phyloP scores from a whole-genome alignment of 1,139 yeast species.

The Hansenula sp. region DNA sequence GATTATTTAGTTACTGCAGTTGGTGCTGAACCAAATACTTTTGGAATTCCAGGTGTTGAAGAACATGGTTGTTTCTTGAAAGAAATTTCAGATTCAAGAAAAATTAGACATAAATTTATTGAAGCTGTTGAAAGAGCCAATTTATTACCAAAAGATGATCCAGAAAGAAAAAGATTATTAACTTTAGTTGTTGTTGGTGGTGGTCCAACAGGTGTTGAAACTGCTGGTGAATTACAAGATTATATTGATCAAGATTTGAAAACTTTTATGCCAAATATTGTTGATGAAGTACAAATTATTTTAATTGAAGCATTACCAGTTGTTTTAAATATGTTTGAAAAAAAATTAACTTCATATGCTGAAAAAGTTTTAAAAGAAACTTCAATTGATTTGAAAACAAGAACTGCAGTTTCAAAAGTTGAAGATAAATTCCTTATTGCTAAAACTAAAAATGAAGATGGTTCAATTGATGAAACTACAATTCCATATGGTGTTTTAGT shows the following conservation, averaged over 20 bases:
- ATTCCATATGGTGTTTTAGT: constrained; percentile 91
- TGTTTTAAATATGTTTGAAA: constrained; percentile 82
- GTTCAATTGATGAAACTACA: constrained; percentile 43
- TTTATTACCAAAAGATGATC: constrained; percentile 68
- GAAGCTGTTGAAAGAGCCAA: constrained; percentile 73
- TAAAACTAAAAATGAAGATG: constrained; percentile 64
- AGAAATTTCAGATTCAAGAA: constrained; percentile 78
- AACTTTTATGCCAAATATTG: constrained; percentile 85
- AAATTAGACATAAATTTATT: constrained; percentile 72
- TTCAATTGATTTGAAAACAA: constrained; percentile 72
- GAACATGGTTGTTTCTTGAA: constrained; percentile 80
- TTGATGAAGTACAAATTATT: constrained; percentile 77
- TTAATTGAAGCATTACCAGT: constrained; percentile 89
- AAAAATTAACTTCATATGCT: constrained; percentile 82
- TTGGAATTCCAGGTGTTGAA: constrained; percentile 77
- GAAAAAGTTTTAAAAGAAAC: constrained; percentile 74
- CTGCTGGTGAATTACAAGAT: constrained; percentile 89
- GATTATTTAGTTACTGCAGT: constrained; percentile 79
- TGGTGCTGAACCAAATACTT: constrained; percentile 81
- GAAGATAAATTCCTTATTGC: constrained; percentile 67
- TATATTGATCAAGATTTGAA: constrained; percentile 87
- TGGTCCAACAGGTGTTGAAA: constrained; percentile 91
- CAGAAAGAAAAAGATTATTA: constrained; percentile 69
- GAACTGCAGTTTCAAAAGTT: constrained; percentile 86
- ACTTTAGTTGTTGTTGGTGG: constrained; percentile 84